Evolutionary conservation across 169 alveolate species (phyloP).

Genomic region (Pseudocohnilembus persalinus): DNA sequence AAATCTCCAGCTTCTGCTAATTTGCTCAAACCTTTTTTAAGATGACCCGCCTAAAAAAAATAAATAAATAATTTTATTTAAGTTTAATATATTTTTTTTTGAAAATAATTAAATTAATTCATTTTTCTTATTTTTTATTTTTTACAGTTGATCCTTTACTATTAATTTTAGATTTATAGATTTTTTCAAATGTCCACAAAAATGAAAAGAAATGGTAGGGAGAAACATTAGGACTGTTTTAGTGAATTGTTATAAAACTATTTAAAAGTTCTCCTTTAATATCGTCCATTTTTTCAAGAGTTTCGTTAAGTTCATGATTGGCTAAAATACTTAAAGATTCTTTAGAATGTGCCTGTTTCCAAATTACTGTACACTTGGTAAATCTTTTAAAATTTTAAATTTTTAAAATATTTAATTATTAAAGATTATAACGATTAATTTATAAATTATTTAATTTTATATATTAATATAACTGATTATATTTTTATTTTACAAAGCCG

Average conservation of each 20-base stretch:
- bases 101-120: too few species aligned
- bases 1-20: conserved; percentile 88
- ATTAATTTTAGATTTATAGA: neutral
- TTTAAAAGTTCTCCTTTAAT: neutral
- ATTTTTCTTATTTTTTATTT: too few species aligned
- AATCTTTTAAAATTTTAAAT: too few species aligned
- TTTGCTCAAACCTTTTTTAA: conserved; percentile 86
- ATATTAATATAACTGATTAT: too few species aligned
- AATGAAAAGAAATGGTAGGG: neutral
- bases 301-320: conserved; percentile 37
- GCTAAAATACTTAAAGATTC: conserved; percentile 48
- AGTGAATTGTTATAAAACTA: conserved; percentile 11
- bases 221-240: neutral
- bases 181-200: conserved; percentile 32
- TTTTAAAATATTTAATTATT: too few species aligned
- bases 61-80: neutral
- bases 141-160: neutral
- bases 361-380: conserved; percentile 56
- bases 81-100: neutral
- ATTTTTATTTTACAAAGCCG: conserved; percentile 47
- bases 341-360: conserved; percentile 47
- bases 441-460: too few species aligned
- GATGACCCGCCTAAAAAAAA: conserved; percentile 68
- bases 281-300: neutral
- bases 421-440: neutral